phyloP scores from a whole-genome alignment of 2,329 filamentous ascomycete genomes.

The Alternaria consortialis region DNA sequence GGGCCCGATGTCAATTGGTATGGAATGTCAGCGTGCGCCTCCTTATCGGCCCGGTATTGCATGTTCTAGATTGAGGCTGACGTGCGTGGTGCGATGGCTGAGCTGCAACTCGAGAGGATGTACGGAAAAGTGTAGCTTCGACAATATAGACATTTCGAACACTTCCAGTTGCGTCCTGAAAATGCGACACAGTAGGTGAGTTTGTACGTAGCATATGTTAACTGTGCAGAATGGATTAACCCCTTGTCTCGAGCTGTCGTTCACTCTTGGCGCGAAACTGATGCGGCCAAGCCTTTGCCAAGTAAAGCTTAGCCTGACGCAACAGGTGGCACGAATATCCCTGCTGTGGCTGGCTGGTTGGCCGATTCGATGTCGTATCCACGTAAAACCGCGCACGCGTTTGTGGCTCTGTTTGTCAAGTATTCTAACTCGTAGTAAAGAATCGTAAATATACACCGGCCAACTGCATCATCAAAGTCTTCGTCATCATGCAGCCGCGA shows the following conservation, averaged over 20 bases:
- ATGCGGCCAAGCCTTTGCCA: slow-evolving; percentile 32
- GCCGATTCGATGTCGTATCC: slow-evolving; percentile 1
- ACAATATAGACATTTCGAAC: not conserved
- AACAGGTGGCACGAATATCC: not conserved
- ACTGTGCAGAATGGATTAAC: not conserved
- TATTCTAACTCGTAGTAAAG: not conserved
- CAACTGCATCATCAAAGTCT: not conserved
- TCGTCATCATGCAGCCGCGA: not conserved
- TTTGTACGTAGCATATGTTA: not conserved
- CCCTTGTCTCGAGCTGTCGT: not conserved
- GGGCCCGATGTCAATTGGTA: not conserved
- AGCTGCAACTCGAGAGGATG: not conserved
- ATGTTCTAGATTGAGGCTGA: slow-evolving; percentile 1
- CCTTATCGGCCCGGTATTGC: not conserved
- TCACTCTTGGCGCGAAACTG: slow-evolving; percentile 4
- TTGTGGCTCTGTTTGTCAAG: not conserved
- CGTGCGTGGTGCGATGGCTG: not conserved
- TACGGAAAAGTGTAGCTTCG: not conserved
- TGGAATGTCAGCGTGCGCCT: not conserved
- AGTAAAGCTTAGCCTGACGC: slow-evolving; percentile 27
- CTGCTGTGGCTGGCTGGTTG: not conserved
- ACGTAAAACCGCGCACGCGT: not conserved
- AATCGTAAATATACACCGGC: not conserved
- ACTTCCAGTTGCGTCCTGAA: not conserved
- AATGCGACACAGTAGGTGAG: not conserved